Evolutionary conservation across 1,284 basidiomycete species (phyloP), one percentile per base, ranked within the genome.

Genomic region (Cryptococcus wingfieldii): DNA sequence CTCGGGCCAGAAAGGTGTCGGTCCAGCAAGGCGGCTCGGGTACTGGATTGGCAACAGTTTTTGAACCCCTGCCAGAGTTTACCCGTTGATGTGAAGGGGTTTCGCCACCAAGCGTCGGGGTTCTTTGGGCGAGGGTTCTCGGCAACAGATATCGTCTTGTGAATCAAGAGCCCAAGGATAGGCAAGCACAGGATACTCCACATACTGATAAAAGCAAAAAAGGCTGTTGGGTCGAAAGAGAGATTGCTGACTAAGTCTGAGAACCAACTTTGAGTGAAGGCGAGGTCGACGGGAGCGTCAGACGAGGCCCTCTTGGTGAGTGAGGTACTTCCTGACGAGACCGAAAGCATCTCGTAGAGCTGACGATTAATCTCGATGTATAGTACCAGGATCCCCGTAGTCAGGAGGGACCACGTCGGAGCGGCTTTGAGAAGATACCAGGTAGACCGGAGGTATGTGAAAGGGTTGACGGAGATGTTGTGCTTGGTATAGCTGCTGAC

Each of bases 111-210:
- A 3, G 42, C 48, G 16, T 50, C 43, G 12, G 53, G 25, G 25
- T 47, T 47, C 16, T 28, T 42, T 34, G 34, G 19, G 6, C 18
- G 16, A 14, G 51, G 42, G n/a, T 55, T 19, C 13, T 38, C 39
- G 14, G 54, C 51, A 13, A 25, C 47, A 10, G 48, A 38, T 2
- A 60, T 28, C 14, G 50, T 60, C 16, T 47, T 13, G 47, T 57
- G 56, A n/a, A 57, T 48, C 12, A 60, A 23, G 19, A 51, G 34
- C 7, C 45, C 55, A 14, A 60, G 13, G 14, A 60, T 18, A 9
- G 50, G 53, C 10, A 60, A 52, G 37, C 59, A 57, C n/a, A 55
- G 14, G 12, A 60, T 50, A 42, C 47, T 60, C 59, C 59, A 60
- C 28, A 57, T 27, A 47, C 52, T 57, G 50, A 60, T 54, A 18